phyloP scores from a whole-genome alignment of 2,329 filamentous ascomycete genomes.

The Colletotrichum sp. region DNA sequence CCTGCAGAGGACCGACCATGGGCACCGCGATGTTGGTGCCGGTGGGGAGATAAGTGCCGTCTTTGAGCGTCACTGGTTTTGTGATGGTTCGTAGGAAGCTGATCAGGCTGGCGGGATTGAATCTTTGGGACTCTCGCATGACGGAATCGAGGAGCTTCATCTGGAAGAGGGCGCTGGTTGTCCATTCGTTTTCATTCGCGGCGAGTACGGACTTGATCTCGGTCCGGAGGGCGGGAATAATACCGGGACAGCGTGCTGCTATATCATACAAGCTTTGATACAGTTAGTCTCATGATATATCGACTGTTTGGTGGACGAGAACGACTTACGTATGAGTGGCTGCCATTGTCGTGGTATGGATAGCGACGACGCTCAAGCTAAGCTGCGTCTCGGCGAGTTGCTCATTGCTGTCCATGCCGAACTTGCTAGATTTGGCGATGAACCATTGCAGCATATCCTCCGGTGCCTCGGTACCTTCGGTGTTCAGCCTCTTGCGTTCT shows the following conservation, averaged over 20 bases:
- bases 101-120: conserved; percentile 31
- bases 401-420: neutral
- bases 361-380: conserved; percentile 50
- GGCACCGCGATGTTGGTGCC: conserved; percentile 49
- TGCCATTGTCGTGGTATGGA: conserved; percentile 48
- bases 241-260: neutral
- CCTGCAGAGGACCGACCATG: conserved; percentile 36
- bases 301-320: neutral
- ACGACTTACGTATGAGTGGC: neutral
- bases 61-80: conserved; percentile 55
- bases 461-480: neutral
- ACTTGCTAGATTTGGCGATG: neutral
- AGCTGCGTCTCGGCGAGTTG: conserved; percentile 43
- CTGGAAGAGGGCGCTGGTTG: conserved; percentile 56
- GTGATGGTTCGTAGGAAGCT: conserved; percentile 56
- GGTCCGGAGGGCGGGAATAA: neutral
- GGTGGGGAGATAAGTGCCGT: conserved; percentile 53
- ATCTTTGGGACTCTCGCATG: conserved; percentile 39
- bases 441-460: neutral
- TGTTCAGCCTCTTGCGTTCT: neutral
- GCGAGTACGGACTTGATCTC: neutral
- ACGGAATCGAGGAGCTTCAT: conserved; percentile 45
- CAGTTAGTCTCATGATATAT: neutral
- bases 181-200: conserved; percentile 33
- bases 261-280: neutral